Base-by-base conservation (phyloP, 495 filamentous ascomycete species). In the Trichoderma reesei region DNA sequence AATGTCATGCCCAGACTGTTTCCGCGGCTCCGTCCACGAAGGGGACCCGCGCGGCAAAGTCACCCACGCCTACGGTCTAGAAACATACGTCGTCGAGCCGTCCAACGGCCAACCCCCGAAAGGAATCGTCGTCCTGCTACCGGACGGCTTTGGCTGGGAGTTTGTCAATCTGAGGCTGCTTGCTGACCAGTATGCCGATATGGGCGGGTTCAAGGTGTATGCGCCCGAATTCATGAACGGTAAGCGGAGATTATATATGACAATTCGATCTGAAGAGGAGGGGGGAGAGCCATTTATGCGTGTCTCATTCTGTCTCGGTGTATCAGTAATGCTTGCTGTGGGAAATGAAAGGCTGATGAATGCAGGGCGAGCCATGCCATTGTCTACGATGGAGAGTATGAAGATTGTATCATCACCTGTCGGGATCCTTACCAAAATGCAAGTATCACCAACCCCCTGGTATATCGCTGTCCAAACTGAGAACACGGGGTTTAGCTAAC, bases 91-190 rank as follows among this genome's bases (percentile, higher is more conserved):
- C 5, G 62, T 44, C 3, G 44, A 64, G n/a, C 62, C 62, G 16
- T 16, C 44, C 36, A 39, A 44, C 26, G 62, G 62, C 13, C 48
- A 10, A 6, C 38, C 38, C 18, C 8, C 51, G 13, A 37, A 41
- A 31, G 62, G 62, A 20, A 34, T 77, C 9, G 71, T 81, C 42
- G 56, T 83, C 1, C 41, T 81, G 20, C 65, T 84, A 9, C 73
- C 78, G 62, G 80, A 82, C 59, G 61, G 80, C 6, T 78, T 78
- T 33, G 79, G 81, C 8, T 84, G 80, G 81, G 75, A 65, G 16
- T 77, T 64, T 48, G 67, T 68, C 36, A 84, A 83, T 64, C 67
- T 69, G 36, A 70, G 80, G 0, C 60, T 83, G 1, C 69, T 84
- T 5, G 80, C 80, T 1, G 81, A 83, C 65, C 74, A 80, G 63